Conservation (phyloP, 495 filamentous ascomycete species). For the Penicillium longicatenatum region DNA sequence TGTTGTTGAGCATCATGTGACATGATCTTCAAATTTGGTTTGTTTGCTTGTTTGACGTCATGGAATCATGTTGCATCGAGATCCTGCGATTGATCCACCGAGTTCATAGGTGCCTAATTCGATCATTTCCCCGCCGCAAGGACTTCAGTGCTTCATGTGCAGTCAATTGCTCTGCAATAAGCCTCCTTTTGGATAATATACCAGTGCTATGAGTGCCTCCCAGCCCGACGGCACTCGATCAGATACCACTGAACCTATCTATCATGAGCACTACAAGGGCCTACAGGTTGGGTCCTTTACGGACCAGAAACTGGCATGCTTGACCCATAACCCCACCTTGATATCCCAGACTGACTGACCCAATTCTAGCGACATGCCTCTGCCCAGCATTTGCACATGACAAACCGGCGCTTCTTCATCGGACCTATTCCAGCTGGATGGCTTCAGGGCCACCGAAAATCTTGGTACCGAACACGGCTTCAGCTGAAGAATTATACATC, state of each 20-base stretch:
- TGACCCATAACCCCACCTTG: conserved; percentile 6
- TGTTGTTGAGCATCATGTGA: not conserved
- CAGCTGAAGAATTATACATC: conserved; percentile 59
- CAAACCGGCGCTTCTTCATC: conserved; percentile 65
- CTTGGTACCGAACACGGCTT: conserved; percentile 61
- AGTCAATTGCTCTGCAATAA: not conserved
- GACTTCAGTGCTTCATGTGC: conserved; percentile 13
- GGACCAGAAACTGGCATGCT: conserved; percentile 54
- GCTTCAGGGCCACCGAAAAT: conserved; percentile 64
- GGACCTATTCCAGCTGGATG: conserved; percentile 70
- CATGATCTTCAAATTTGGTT: not conserved
- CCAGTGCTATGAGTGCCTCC: conserved; percentile 36
- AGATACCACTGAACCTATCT: conserved; percentile 19
- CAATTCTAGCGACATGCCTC: conserved; percentile 58
- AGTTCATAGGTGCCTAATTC: conserved; percentile 16
- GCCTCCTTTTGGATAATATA: conserved; percentile 8
- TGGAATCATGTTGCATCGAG: conserved; percentile 21
- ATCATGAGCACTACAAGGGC: conserved; percentile 35
- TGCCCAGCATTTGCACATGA: conserved; percentile 63
- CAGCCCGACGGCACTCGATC: conserved; percentile 19
- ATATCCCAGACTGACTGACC: conserved; percentile 9
- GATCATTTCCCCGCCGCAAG: conserved; percentile 8
- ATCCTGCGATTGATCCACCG: conserved; percentile 19
- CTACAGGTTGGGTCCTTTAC: conserved; percentile 53
- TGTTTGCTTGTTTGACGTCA: conserved; percentile 33